Conservation (phyloP, 306 rosid species). For the Vachellia collinsii region DNA sequence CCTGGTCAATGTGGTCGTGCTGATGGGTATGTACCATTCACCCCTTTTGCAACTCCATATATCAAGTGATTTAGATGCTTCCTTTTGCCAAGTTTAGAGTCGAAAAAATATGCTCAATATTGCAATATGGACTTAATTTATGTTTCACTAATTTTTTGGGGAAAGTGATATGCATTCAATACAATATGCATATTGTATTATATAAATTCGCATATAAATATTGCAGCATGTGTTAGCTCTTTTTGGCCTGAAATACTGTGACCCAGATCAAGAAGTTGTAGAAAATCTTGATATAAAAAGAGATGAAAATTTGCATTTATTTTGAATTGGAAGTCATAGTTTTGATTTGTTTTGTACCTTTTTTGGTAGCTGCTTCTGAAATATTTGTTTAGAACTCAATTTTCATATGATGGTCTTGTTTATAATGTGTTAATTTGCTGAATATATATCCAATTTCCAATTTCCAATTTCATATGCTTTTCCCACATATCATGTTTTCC, state of each 20-base stretch:
- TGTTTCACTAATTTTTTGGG: neutral
- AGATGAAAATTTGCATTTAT: neutral
- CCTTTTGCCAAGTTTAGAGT: neutral
- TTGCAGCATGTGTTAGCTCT: neutral
- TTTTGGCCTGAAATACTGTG: neutral
- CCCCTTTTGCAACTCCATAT: neutral
- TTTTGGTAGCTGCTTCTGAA: neutral
- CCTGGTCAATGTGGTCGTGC: constrained; percentile 13
- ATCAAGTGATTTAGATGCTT: neutral
- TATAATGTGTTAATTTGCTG: neutral
- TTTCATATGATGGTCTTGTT: neutral
- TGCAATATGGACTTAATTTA: neutral
- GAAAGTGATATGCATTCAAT: neutral
- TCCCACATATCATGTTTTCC: neutral
- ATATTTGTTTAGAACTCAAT: neutral
- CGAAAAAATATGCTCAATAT: neutral
- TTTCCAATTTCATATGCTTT: neutral
- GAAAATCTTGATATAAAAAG: neutral
- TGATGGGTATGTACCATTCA: neutral
- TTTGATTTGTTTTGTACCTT: neutral
- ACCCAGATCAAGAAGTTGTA: too few relatives aligned
- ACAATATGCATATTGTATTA: neutral
- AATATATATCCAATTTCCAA: too few relatives aligned
- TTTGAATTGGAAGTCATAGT: neutral
- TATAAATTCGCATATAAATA: neutral